Conservation (phyloP, 306 rosid species). For the Prunus fruticosa region DNA sequence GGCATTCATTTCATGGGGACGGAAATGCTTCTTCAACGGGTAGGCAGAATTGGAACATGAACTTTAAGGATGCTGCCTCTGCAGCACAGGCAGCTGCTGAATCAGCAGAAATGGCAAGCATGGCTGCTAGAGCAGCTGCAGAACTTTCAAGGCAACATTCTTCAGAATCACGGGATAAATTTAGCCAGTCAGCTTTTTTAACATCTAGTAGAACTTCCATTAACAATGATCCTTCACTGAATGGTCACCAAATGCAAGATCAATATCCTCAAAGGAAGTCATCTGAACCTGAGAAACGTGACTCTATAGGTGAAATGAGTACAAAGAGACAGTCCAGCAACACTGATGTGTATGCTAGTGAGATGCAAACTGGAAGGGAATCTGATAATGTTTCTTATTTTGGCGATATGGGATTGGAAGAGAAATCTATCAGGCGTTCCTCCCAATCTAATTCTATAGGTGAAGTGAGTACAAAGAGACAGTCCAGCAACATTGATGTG, state of each 20-base stretch:
- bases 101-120: conserved; percentile 87
- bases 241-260: conserved; percentile 35
- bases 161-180: conserved; percentile 38
- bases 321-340: conserved; percentile 40
- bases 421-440: conserved; percentile 36
- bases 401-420: conserved; percentile 40
- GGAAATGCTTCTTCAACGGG: conserved; percentile 33
- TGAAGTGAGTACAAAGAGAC: conserved; percentile 38
- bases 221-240: conserved; percentile 32
- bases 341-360: conserved; percentile 34
- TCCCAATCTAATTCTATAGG: conserved; percentile 38
- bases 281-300: conserved; percentile 38
- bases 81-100: conserved; percentile 99
- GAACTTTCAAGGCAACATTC: conserved; percentile 78
- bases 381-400: conserved; percentile 39
- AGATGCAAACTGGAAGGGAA: conserved; percentile 29
- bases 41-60: conserved; percentile 61
- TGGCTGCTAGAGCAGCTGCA: conserved; percentile 99
- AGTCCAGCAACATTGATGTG: conserved; percentile 35
- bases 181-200: conserved; percentile 36
- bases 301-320: conserved; percentile 24
- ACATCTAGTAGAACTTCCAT: conserved; percentile 22
- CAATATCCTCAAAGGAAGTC: conserved; percentile 36
- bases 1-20: conserved; percentile 43
- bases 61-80: conserved; percentile 89